Evolutionary conservation across 345 rosid genomes (phyloP), one percentile per base, ranked within the genome.

Genomic region (Rhodamnia rubescens): DNA sequence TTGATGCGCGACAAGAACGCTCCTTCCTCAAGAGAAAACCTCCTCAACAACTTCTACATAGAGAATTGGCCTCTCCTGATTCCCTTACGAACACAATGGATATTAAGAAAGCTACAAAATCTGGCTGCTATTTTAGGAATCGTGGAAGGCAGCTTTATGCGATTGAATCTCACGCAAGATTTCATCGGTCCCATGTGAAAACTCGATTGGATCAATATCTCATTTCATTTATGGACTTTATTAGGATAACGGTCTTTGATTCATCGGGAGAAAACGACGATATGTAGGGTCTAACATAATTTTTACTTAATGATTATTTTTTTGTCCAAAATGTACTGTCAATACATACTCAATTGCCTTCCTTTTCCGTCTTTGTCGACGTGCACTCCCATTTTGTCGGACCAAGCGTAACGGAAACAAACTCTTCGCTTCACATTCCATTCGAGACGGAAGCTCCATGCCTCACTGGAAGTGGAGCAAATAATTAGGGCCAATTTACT

Each of bases 81-180:
- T 32, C 22, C 22, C 22, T 64, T 29, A 16, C 22, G 7, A 32
- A 7, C 44, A 32, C 2, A 32, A 2, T 29, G 40, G 7, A 1
- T 47, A 29, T 9, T 1, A 64, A 32, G 42, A 4, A 32, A 7
- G 75, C 75, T 64, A 15, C 75, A 64, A 64, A 32, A 64, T 29
- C 6, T 64, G 44, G 44, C 1, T 0, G 6, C 32, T 18, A 32
- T 32, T 64, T 18, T 32, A 32, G 78, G 78, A 7, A 40, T 1
- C 8, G 78, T 49, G 2, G 0, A 64, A 8, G 16, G 12, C 0
- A 1, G 24, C 44, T 32, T 8, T 0, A 18, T 20, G 10, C 4
- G 8, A 24, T 22, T 8, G 44, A 24, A 64, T 64, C 40, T 32
- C 75, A 8, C 18, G 12, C 75, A 1, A 11, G 0, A 32, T 64